Evolutionary conservation across 1,284 basidiomycete species (phyloP).

Genomic region (Pyrrhoderma lamaoense): DNA sequence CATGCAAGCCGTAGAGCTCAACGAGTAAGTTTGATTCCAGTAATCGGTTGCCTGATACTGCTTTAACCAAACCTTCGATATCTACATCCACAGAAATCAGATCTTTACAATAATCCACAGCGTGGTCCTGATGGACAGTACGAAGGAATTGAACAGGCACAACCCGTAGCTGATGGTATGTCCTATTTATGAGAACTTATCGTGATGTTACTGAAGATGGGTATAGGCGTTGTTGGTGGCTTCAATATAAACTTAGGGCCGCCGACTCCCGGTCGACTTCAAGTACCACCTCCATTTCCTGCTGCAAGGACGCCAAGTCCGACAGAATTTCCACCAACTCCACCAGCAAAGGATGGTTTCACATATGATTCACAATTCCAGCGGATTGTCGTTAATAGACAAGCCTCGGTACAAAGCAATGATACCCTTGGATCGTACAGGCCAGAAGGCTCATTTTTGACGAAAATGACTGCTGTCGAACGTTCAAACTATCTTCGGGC

Average conservation of each 20-base stretch:
- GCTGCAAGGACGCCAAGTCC: conserved; percentile 34
- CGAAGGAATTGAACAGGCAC: conserved; percentile 46
- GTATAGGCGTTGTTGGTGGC: conserved; percentile 50
- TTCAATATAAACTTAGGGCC: conserved; percentile 28
- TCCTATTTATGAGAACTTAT: neutral
- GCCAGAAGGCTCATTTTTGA: conserved; percentile 10
- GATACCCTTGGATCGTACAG: conserved; percentile 2
- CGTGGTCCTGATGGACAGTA: conserved; percentile 45
- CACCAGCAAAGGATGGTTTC: conserved; percentile 14
- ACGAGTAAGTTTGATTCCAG: conserved; percentile 1
- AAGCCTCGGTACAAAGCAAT: conserved; percentile 32
- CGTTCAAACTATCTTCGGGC: conserved; percentile 48
- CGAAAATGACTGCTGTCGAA: conserved; percentile 48
- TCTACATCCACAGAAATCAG: conserved; percentile 9
- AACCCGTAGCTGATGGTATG: conserved; percentile 40
- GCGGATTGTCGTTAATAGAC: conserved; percentile 27
- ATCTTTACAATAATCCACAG: conserved; percentile 25
- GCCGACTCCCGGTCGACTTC: conserved; percentile 6
- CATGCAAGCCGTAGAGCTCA: conserved; percentile 13
- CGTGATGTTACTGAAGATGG: neutral
- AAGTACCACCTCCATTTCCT: neutral
- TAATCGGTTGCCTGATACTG: neutral
- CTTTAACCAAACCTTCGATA: neutral
- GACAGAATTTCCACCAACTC: conserved; percentile 21
- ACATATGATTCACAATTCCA: conserved; percentile 17